Evolutionary conservation across 176 grass and related monocot species (phyloP), one percentile per base, ranked within the genome.

Genomic region (Triticum turgidum): DNA sequence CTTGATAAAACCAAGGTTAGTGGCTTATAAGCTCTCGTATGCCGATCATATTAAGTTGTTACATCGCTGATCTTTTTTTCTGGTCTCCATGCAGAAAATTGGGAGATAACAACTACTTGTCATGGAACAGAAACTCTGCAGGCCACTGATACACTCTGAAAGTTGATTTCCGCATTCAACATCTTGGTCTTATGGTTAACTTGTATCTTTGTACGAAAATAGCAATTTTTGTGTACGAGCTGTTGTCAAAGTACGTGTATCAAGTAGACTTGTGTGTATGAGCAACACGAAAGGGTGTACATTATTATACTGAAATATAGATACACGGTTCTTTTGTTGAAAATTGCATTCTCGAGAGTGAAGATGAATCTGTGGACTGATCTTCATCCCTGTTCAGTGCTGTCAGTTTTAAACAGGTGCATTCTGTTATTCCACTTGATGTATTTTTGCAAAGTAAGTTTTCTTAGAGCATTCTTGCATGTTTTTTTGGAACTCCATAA

Each of bases 1-100:
- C 84, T 88, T 97, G 76, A 83, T 94, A 68, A 97, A 97, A 88
- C 92, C 95, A 84, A 97, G 94, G 94, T 97, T 82, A 68, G 75
- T 85, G 42, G 77, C 52, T 52, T 77, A 63, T 27, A 13, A 54
- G 11, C 29, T 86, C 15, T 76, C 3, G 0, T 22, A 17, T 25
- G 42, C 66, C 66, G 35, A 35, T 54, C 42, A 13, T 79, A 66
- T 59, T n/a, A 58, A 32, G 24, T 44, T 67, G 22, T 42, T 68
- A 20, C 25, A 34, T 27, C 41, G 47, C n/a, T 91, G 51, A 88
- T 89, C 21, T 21, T 41, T 62, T 61, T n/a, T 72, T 69, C 35
- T 86, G 67, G 21, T 18, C 8, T 22, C 15, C 34, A 18, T 91
- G 35, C 88, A 97, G 95, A 89, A 94, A 97, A 87, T 65, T 91